Base-by-base conservation (phyloP, 2,329 filamentous ascomycete genomes). In the Aspergillus sp. region DNA sequence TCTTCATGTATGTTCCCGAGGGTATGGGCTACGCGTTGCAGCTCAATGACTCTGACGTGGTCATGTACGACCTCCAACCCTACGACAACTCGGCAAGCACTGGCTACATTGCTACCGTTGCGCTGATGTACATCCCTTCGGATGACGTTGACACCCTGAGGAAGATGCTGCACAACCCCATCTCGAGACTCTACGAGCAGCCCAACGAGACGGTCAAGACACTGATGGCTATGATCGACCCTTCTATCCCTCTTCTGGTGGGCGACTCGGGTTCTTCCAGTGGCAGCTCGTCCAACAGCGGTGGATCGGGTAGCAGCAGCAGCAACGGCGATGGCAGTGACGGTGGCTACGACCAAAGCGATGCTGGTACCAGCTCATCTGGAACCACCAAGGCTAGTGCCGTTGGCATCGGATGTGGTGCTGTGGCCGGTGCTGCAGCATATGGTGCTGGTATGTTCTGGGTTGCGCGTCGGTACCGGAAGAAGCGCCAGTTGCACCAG, bases 401-500 rank as follows among this genome's bases (percentile, higher is more conserved):
- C 70, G 86, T 81, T 65, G 85, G 78, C 71, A 90, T 97, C 70
- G 91, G 89, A 59, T 83, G 91, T 21, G 91, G 91, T 69, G 89
- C 91, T 25, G 86, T 93, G 32, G 85, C 86, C 47, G 88, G 92
- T 71, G 91, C 91, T 45, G 90, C 89, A 54, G 88, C 92, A n/a
- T 97, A 97, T 68, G 93, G 92, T 72, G 91, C 90, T 12, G 92
- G 91, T 75, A 97, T 97, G 93, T 94, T 97, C 81, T 88, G 95
- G 71, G 87, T 97, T 67, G 93, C 93, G 53, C 89, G 92, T 63
- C 87, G 93, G 62, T 97, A 97, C 84, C 91, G 93, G 83, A 89
- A 90, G 80, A 92, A 90, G 84, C 89, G 87, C 78, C 86, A 90
- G 74, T 81, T 87, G 54, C 91, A 96, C 79, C 85, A 88, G 71